Evolutionary conservation across 371 early-diverging fungal species (phyloP).

Genomic region (Mortierella polycephala): DNA sequence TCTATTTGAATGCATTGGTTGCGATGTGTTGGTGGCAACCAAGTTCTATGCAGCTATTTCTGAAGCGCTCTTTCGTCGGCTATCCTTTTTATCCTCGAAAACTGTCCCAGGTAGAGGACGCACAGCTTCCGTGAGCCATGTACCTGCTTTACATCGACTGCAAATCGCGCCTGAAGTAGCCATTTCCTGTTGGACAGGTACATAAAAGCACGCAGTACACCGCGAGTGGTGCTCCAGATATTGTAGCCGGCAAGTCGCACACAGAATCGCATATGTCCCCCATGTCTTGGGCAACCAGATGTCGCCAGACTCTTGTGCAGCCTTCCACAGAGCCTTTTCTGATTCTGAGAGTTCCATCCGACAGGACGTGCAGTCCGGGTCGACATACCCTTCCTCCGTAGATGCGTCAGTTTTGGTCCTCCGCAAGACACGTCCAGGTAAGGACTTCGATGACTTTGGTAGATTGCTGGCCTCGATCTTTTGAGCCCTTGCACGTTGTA

Average conservation of each 20-base stretch:
- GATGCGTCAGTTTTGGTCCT: slow-evolving; percentile 16
- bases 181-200: slow-evolving; percentile 45
- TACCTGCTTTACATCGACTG: slow-evolving; percentile 48
- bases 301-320: slow-evolving; percentile 23
- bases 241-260: slow-evolving; percentile 36
- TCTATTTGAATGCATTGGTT: too few relatives aligned
- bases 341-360: slow-evolving; percentile 36
- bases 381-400: slow-evolving; percentile 16
- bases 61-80: slow-evolving; percentile 7
- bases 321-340: slow-evolving; percentile 40
- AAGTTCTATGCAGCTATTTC: slow-evolving; percentile 22
- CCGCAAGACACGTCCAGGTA: slow-evolving; percentile 49
- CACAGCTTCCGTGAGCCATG: slow-evolving; percentile 40
- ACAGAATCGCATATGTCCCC: slow-evolving; percentile 45
- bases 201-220: slow-evolving; percentile 52
- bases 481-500: slow-evolving; percentile 27
- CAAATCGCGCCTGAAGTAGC: slow-evolving; percentile 24
- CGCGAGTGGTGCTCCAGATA: slow-evolving; percentile 45
- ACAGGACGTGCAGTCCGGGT: slow-evolving; percentile 50
- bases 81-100: not conserved
- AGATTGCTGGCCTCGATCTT: slow-evolving; percentile 44
- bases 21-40: not conserved
- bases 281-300: slow-evolving; percentile 48
- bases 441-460: slow-evolving; percentile 49
- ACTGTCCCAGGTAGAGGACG: not conserved